Percentiles rank a stretch among this genome's conserved stretches.
Conservation (phyloP, 768 basidiomycete genomes). For the Trametes meyenii region DNA sequence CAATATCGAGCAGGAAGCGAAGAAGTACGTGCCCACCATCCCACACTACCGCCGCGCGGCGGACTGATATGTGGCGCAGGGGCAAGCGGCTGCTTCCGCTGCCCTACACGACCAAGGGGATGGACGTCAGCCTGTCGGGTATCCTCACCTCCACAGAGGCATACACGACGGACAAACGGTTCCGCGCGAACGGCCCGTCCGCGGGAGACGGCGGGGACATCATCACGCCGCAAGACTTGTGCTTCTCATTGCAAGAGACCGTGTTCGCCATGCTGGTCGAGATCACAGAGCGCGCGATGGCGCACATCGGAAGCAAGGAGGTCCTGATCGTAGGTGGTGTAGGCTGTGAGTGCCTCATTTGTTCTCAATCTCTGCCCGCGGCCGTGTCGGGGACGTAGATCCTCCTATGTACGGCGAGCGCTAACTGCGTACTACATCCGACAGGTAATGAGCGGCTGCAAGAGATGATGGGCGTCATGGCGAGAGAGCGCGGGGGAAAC, state of each 20-base stretch:
- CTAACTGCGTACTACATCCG: neutral
- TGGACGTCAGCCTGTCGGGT: constrained; percentile 97
- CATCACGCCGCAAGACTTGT: constrained; percentile 94
- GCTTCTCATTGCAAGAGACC: constrained; percentile 96
- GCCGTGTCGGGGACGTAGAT: neutral
- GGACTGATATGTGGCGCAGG: constrained; percentile 42
- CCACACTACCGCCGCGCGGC: neutral
- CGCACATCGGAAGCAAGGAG: constrained; percentile 94
- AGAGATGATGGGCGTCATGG: constrained; percentile 99
- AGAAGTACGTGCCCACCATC: constrained; percentile 55
- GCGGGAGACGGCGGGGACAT: constrained; percentile 59
- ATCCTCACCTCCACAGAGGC: constrained; percentile 87
- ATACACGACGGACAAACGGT: constrained; percentile 87
- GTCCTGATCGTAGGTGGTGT: constrained; percentile 98
- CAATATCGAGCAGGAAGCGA: constrained; percentile 96
- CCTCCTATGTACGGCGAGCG: neutral
- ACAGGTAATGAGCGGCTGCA: constrained; percentile 91
- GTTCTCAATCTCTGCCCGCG: neutral
- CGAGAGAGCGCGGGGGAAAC: constrained; percentile 79
- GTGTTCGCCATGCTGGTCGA: constrained; percentile 98
- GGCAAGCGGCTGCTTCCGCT: constrained; percentile 82
- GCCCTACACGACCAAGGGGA: constrained; percentile 97
- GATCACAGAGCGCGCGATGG: constrained; percentile 99
- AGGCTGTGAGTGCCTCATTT: constrained; percentile 72
- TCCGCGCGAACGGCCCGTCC: constrained; percentile 47